Evolutionary conservation across 1,139 yeast species (phyloP).

Genomic region (Suhomyces yuchorum): DNA sequence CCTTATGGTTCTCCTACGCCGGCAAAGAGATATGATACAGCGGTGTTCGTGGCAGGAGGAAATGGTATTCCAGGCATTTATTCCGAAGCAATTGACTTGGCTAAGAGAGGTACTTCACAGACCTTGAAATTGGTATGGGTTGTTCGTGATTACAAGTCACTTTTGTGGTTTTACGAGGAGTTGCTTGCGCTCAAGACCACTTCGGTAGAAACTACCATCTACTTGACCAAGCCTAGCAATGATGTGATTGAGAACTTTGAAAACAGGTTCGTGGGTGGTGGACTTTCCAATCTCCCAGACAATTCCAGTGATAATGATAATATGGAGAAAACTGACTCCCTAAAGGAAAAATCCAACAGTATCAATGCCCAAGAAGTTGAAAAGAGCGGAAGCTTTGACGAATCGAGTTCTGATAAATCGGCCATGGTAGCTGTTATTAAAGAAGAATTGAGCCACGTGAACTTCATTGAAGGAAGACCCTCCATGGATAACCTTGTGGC

Average conservation of each 20-base stretch:
- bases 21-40: constrained; percentile 36
- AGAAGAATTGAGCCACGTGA: constrained; percentile 26
- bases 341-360: constrained; percentile 13
- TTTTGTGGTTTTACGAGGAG: constrained; percentile 56
- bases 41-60: constrained; percentile 49
- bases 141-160: constrained; percentile 44
- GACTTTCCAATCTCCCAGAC: constrained; percentile 1
- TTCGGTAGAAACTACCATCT: constrained; percentile 38
- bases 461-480: constrained; percentile 40
- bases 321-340: constrained; percentile 13
- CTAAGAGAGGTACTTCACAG: constrained; percentile 21
- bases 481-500: constrained; percentile 28
- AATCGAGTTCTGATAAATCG: neutral
- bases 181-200: constrained; percentile 36
- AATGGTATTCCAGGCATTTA: constrained; percentile 52
- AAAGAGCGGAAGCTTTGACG: constrained; percentile 3
- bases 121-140: constrained; percentile 53
- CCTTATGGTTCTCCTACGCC: constrained; percentile 47
- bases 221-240: constrained; percentile 43
- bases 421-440: constrained; percentile 17
- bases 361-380: constrained; percentile 6
- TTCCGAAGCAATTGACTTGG: constrained; percentile 37
- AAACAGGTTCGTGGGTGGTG: constrained; percentile 14
- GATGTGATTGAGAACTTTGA: constrained; percentile 24
- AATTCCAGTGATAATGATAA: constrained; percentile 3